Evolutionary conservation across 345 rosid genomes (phyloP), one percentile per base, ranked within the genome.

Genomic region (Linum lewisii): DNA sequence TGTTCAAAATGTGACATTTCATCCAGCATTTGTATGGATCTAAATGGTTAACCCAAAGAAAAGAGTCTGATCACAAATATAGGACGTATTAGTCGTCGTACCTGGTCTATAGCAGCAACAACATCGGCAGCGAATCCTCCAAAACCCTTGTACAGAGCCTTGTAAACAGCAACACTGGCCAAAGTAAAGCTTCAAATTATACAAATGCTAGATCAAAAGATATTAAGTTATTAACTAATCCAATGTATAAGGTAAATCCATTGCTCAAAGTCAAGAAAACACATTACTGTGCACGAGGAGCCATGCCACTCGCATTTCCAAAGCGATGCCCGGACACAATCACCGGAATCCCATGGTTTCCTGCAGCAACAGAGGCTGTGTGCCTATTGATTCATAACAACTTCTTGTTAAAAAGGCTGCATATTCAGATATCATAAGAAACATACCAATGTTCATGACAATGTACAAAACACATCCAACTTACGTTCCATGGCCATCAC

Each of bases 281-380:
- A 20, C 66, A 64, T 21, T 74, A 89, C 99, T 97, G 84, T 44
- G 99, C 95, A 67, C 99, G 94, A 51, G 99, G 99, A 73, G 99
- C 99, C 99, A 93, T 93, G 50, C 99, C 99, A 23, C 99, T 93
- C n/a, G 99, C 99, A 82, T 80, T 93, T 47, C 99, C 99, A 77
- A 89, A 93, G 63, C 89, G 97, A 80, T 93, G 79, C 61, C 99
- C 99, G 21, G 79, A 78, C 75, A 87, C 64, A 75, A 84, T 87
- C 77, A 93, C 95, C 5, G 95, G 94, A 67, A 93, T 85, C 54
- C 99, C 99, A 77, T 93, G 89, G 67, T 90, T 90, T 66, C 99
- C 99, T 37, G 99, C 99, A 44, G 99, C 99, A 65, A 93, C 89
- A 57, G 97, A 86, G 63, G 99, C 99, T 54, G 95, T 93, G 64